These are phyloP conservation scores for Cucurbita pepo DNA, from an alignment of 306 rosid genomes.

Conservation along the genomic window DNA sequence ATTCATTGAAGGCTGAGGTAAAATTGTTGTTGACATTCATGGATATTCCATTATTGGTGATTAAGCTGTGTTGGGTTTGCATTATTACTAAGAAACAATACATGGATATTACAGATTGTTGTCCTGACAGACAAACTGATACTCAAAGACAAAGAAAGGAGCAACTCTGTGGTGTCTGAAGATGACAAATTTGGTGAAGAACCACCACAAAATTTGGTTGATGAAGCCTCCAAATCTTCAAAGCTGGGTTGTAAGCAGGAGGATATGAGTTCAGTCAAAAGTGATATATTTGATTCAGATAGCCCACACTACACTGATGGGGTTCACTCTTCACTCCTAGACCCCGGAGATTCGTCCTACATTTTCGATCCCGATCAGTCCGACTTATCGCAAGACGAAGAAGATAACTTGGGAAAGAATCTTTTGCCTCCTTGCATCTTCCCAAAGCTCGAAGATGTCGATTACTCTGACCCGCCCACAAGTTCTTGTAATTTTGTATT, in stretches of 20 bases:
- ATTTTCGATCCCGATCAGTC: conserved; percentile 28
- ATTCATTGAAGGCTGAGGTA: conserved; percentile 51
- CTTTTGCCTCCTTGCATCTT: conserved; percentile 40
- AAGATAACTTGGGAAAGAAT: conserved; percentile 33
- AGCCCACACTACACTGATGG: conserved; percentile 53
- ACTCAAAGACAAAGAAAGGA: conserved; percentile 21
- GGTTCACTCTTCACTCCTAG: conserved; percentile 37
- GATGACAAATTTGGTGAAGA: conserved; percentile 12
- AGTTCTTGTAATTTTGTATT: conserved; percentile 47
- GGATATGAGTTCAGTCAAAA: conserved; percentile 42
- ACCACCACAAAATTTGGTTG: conserved; percentile 8
- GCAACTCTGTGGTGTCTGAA: conserved; percentile 14
- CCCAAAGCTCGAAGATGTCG: conserved; percentile 44
- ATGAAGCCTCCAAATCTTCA: conserved; percentile 41
- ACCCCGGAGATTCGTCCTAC: conserved; percentile 41
- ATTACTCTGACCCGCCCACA: conserved; percentile 45
- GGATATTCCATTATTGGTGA: background rate
- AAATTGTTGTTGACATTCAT: background rate
- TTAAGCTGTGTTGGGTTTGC: background rate
- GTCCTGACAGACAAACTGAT: conserved; percentile 31
- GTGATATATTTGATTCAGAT: conserved; percentile 58
- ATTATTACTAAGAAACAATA: background rate
- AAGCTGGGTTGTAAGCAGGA: conserved; percentile 33
- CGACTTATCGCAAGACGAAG: conserved; percentile 67
- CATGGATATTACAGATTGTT: conserved; percentile 27